Evolutionary conservation across 2,329 filamentous ascomycete species (phyloP), one percentile per base, ranked within the genome.

Genomic region (Sporothrix dimorphospora): DNA sequence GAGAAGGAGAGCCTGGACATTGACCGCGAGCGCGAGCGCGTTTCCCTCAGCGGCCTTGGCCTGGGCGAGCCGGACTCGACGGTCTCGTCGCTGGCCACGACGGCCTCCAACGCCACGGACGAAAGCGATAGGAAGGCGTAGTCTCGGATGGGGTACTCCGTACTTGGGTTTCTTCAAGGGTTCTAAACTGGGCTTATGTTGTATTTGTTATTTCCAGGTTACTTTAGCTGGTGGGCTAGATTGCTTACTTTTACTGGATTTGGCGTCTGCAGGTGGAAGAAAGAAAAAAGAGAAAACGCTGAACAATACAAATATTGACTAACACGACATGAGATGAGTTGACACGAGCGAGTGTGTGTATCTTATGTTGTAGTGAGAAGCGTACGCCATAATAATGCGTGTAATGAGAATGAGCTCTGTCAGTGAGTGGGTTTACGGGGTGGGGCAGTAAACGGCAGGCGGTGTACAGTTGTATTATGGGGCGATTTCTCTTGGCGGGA

Each of bases 1-100:
- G 86, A 88, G 59, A 87, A 86, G 81, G 86, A 88, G 76, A 87
- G 85, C 75, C 76, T 86, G 74, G 87, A 89, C 61, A 77, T 86
- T 34, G 87, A 89, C 51, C 78, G 81, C 71, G 79, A 81, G 21
- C 76, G 75, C 70, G 21, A 53, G 42, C 42, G 47, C 47, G 71
- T 49, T n/a, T n/a, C n/a, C 57, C 55, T 71, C 14, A n/a, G 45
- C 40, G 55, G 70, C n/a, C 70, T 61, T 24, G 70, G 63, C 16
- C 65, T 70, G 24, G 70, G 67, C n/a, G 74, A 76, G 51, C 73
- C 71, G 14, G 75, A 75, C 8, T 72, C 72, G 45, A 71, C 69
- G 9, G 57, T 49, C n/a, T 73, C 72, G 2, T 75, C 74, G 14
- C 16, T 72, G 61, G 70, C 72, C 16, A 68, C 71, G 7, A 38